These are phyloP conservation scores for Mycocentrospora acerina DNA, from an alignment of 2,329 filamentous ascomycete genomes.

Conservation along the genomic window DNA sequence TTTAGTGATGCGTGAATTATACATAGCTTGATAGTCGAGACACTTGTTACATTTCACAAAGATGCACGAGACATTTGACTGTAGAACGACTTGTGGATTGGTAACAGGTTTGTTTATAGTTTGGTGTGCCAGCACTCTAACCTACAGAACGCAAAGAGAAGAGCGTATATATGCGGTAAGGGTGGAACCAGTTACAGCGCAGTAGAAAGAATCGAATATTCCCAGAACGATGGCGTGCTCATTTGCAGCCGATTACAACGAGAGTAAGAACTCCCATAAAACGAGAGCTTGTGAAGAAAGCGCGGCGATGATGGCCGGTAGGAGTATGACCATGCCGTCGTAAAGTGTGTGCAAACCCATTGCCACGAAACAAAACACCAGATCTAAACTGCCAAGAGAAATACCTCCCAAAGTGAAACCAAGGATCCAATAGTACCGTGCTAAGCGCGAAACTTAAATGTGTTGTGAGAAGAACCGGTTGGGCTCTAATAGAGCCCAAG, in stretches of 20 bases:
- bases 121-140: constrained; percentile 37
- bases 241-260: constrained; percentile 39
- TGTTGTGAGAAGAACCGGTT: constrained; percentile 21
- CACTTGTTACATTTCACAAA: too few relatives aligned
- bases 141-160: constrained; percentile 25
- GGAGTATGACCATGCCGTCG: constrained; percentile 33
- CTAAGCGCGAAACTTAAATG: constrained; percentile 24
- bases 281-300: constrained; percentile 11
- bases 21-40: too few relatives aligned
- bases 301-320: constrained; percentile 36
- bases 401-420: constrained; percentile 15
- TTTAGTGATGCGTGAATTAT: too few relatives aligned
- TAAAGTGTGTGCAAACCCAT: constrained; percentile 21
- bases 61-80: too few relatives aligned
- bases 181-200: constrained; percentile 23
- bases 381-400: constrained; percentile 26
- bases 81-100: constrained; percentile 5
- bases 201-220: constrained; percentile 33
- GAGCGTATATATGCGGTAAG: constrained; percentile 20
- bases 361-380: constrained; percentile 26
- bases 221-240: constrained; percentile 29
- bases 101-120: constrained; percentile 22
- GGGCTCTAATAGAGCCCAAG: constrained; percentile 15
- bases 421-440: constrained; percentile 24
- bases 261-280: constrained; percentile 40